Conservation (phyloP, 352 stramenopile species). For the Pythium sp. region DNA sequence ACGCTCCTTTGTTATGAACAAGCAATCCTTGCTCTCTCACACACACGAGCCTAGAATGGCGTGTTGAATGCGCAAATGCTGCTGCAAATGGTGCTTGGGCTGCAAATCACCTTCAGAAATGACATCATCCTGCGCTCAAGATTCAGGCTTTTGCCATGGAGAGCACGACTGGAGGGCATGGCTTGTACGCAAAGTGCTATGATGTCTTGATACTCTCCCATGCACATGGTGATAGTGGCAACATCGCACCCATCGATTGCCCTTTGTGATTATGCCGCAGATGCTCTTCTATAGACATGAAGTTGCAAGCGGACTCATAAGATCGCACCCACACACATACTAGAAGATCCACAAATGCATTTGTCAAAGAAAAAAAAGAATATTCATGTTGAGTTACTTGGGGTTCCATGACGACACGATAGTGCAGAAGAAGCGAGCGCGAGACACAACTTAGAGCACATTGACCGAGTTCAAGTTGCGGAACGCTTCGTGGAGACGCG, state of each 20-base stretch:
- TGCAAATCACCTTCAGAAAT: not conserved
- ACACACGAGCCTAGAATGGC: not conserved
- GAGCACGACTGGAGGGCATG: not conserved
- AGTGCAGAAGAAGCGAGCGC: not conserved
- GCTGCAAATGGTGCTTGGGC: not conserved
- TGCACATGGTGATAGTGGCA: not conserved
- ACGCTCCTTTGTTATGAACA: not conserved
- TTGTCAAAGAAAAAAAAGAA: not conserved
- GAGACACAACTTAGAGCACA: slow-evolving; percentile 47
- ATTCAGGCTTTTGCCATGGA: not conserved
- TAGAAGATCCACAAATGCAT: not conserved
- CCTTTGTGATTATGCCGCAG: not conserved
- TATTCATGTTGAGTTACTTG: slow-evolving; percentile 15
- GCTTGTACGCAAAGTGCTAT: not conserved
- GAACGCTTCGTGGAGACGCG: slow-evolving; percentile 89
- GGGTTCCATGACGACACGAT: slow-evolving; percentile 13
- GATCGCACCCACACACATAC: not conserved
- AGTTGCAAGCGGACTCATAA: not conserved
- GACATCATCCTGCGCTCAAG: not conserved
- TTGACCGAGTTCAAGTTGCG: slow-evolving; percentile 88
- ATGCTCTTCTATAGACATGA: not conserved
- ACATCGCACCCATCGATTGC: not conserved
- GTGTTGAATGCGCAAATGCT: slow-evolving; percentile 1
- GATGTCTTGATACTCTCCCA: not conserved
- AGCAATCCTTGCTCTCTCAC: not conserved